A percentile compares a stretch with the other conserved stretches of the same genome.
phyloP scores from a whole-genome alignment of 176 grass and related monocot species.

The Bolboschoenus planiculmis region DNA sequence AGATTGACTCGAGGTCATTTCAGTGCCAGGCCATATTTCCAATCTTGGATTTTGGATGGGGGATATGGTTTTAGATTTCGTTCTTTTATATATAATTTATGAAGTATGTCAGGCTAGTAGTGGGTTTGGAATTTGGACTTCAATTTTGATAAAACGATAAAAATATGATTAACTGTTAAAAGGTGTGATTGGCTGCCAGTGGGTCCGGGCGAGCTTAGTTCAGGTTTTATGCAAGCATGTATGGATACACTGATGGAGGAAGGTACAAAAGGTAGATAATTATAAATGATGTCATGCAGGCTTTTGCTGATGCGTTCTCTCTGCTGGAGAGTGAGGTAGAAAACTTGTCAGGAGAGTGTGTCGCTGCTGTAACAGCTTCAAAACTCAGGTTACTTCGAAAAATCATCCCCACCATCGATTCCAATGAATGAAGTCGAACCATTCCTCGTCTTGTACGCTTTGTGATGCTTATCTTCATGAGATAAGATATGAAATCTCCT shows the following conservation, averaged over 20 bases:
- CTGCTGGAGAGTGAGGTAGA: conserved; percentile 79
- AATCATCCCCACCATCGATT: conserved; percentile 87
- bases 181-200: not conserved
- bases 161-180: not conserved
- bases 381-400: conserved; percentile 69
- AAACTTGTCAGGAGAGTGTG: conserved; percentile 51
- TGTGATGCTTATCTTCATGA: not conserved
- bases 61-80: not conserved
- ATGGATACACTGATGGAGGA: not conserved
- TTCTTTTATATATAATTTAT: not conserved
- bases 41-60: not conserved
- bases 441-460: not conserved
- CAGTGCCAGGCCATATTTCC: not conserved
- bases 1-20: not conserved
- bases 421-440: conserved; percentile 32
- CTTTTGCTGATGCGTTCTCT: conserved; percentile 89
- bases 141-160: not conserved
- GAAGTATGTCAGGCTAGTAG: not conserved
- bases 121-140: not conserved
- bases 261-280: conserved; percentile 5
- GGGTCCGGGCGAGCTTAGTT: not conserved
- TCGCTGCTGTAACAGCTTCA: conserved; percentile 28
- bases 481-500: not conserved
- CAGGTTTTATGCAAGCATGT: conserved; percentile 4
- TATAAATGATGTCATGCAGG: conserved; percentile 34